Base-by-base conservation (phyloP, 2,329 filamentous ascomycete genomes). In the Aspergillus clavatus region DNA sequence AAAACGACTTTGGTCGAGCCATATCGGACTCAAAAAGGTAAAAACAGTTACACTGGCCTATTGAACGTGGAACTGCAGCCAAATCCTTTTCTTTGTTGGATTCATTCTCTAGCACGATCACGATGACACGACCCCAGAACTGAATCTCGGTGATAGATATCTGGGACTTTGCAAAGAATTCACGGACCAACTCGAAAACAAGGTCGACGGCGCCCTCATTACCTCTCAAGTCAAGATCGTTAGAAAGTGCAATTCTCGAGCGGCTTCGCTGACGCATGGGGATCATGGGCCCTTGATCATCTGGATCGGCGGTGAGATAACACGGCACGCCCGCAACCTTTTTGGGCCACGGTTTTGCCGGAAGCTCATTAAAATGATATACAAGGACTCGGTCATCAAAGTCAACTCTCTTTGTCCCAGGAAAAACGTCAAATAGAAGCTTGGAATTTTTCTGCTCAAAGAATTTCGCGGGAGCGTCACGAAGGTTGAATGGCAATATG, bases 121-220 rank as follows among this genome's bases (percentile, higher is more conserved):
- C 36, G 24, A 53, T 28, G 16, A 50, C 33, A 24, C 40, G 31
- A 14, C 39, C 22, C 51, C 51, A 54, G 22, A 38, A 52, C 23
- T 52, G 51, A 7, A 55, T 43, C 23, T 53, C 51, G n/a, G 42
- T 48, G 2, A 54, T 47, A 12, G 28, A 11, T 23, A 55, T 49
- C 1, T 33, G 14, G 8, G n/a, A n/a, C 19, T 36, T 11, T 4
- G 16, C n/a, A 23, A 52, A 53, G 31, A 50, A 50, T 22, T 42
- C 26, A n/a, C 33, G 37, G 16, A 48, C 36, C 12, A 51, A 12
- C 12, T 47, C n/a, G 31, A 50, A 50, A 16, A 51, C 19, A n/a
- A 33, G 36, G 22, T 45, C 23, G 6, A 38, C 42, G 7, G 31
- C 36, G 12, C 28, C 22, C n/a, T 42, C 29, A 35, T 42, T 37